phyloP scores from a whole-genome alignment of 192 early-diverging fungal species.

The Phlyctochytrium arcticum region DNA sequence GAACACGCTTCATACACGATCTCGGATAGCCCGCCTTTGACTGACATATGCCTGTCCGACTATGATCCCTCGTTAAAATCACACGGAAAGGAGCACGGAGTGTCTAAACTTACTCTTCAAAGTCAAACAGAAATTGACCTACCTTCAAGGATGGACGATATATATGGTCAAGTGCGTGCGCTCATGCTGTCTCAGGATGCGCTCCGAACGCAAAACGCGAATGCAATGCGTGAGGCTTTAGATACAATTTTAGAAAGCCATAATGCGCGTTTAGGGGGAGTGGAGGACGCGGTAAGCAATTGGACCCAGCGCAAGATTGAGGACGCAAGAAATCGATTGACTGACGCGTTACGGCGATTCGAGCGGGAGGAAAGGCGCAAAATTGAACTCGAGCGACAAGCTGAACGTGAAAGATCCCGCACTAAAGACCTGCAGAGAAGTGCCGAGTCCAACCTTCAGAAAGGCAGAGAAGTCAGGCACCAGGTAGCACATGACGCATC shows the following conservation, averaged over 20 bases:
- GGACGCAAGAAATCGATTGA: conserved; percentile 14
- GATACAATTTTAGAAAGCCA: conserved; percentile 10
- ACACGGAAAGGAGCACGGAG: too few species aligned
- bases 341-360: conserved; percentile 6
- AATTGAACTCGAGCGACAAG: background rate
- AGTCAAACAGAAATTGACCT: conserved; percentile 5
- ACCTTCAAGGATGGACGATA: conserved; percentile 12
- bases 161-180: conserved; percentile 15
- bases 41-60: background rate
- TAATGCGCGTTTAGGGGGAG: conserved; percentile 1
- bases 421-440: background rate
- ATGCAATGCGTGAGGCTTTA: conserved; percentile 14
- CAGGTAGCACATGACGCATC: background rate
- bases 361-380: conserved; percentile 1
- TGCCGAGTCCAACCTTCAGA: background rate
- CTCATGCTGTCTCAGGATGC: conserved; percentile 19
- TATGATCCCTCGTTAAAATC: too few species aligned
- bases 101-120: too few species aligned
- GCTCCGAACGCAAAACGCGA: conserved; percentile 14
- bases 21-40: background rate
- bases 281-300: conserved; percentile 1
- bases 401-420: background rate
- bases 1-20: too few species aligned
- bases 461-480: background rate
- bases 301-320: conserved; percentile 19